Base-by-base conservation (phyloP, 2,329 filamentous ascomycete species). In the Trichoderma sp. region DNA sequence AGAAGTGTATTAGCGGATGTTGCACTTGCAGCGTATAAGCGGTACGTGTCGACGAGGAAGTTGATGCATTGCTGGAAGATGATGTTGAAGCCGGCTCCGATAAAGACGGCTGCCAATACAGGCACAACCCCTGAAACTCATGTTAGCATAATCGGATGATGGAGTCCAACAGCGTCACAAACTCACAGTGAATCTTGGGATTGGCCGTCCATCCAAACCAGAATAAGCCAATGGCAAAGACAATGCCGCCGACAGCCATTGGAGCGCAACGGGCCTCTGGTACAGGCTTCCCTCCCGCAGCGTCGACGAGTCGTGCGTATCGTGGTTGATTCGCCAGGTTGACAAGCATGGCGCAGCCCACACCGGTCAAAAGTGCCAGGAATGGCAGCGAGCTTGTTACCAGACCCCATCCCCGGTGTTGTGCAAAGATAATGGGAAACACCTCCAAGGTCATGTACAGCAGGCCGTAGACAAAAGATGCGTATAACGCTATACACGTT, bases 1-100 rank as follows among this genome's bases (percentile, higher is more conserved):
- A 91, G 82, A 2, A 93, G 87, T 0, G 91, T 92, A 77, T 88
- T 92, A 1, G 91, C 91, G 0, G 92, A 91, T 6, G 92, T 88
- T 1, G 91, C 92, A 3, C 87, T 88, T 16, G 92, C 91, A 0
- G 90, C 89, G 77, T 91, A 89, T 75, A 86, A 82, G 35, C 89
- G 86, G 75, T 89, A 90, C 1, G 85, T 83, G 78, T 90, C 89
- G 60, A 88, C 86, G 6, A 90, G 83, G 74, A 90, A 90, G 77
- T 88, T 90, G 38, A 89, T 82, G 77, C 86, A 88, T 38, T 85
- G 82, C 60, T 91, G 86, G 78, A 91, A 90, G 60, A 86, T 65
- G 76, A 86, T 82, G 18, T 86, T 79, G n/a, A 80, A 81, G 11
- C 78, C 75, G 18, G 81, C 75, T 62, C 86, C 82, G 21, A 85